These are phyloP conservation scores for Ormosia emarginata DNA, from an alignment of 306 rosid species.

Conservation along the genomic window DNA sequence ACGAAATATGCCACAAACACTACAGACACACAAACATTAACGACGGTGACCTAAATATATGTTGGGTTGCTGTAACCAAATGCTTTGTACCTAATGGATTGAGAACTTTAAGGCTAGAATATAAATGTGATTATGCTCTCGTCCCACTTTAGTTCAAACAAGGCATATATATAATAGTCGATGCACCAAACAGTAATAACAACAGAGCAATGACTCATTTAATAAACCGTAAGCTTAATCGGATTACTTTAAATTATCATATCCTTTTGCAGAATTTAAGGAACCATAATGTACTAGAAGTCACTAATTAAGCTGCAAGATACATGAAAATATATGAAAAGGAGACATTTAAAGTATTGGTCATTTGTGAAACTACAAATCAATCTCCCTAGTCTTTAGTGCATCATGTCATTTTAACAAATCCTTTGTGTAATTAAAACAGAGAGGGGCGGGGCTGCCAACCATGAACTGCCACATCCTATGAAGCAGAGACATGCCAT, in stretches of 20 bases:
- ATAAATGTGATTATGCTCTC: background rate
- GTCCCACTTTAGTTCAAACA: background rate
- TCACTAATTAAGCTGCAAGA: background rate
- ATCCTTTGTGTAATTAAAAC: background rate
- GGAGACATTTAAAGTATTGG: background rate
- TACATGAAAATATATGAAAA: background rate
- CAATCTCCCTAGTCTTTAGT: background rate
- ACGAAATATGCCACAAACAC: too few species aligned
- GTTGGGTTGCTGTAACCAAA: background rate
- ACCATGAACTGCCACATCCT: constrained; percentile 38
- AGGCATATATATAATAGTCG: background rate
- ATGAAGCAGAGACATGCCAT: too few species aligned
- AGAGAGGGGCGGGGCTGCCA: constrained; percentile 34
- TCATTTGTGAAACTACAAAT: background rate
- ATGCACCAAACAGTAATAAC: background rate
- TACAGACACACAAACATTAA: background rate
- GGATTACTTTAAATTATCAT: background rate
- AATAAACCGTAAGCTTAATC: background rate
- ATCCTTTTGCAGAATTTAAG: constrained; percentile 9
- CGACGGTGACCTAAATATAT: background rate
- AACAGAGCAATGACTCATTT: background rate
- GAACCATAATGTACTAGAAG: background rate
- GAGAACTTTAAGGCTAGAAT: constrained; percentile 1
- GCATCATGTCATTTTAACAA: background rate
- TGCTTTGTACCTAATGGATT: background rate